Base-by-base conservation (phyloP, 345 rosid species). In the Brassica juncea region DNA sequence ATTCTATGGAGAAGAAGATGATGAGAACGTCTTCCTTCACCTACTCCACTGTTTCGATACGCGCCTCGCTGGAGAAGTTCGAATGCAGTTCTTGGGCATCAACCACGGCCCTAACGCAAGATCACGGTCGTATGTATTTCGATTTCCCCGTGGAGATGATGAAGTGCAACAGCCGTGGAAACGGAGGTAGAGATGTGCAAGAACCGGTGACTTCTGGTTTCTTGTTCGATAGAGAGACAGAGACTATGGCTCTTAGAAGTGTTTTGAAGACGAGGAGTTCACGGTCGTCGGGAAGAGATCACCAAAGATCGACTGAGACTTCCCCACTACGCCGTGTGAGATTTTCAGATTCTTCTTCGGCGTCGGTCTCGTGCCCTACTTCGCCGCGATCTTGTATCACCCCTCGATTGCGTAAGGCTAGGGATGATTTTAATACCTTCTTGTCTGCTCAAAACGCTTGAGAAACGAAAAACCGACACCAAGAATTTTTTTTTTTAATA, bases 51-150 rank as follows among this genome's bases (percentile, higher is more conserved):
- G 86, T 90, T 32, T 92, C 98, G 3, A 86, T 90, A 67, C 84
- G 90, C 0, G 93, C 91, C 14, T 94, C 97, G 0, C 37, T 94
- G 15, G 98, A 94, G 81, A 92, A 88, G 25, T 94, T 92, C 15
- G 98, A 94, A 77, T 92, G 96, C 19, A 94, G 93, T 31, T 94
- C 96, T 2, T 94, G 98, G 98, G 97, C 94, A 0, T 92, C 97
- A 2, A 86, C 93, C 0, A 84, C 87, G 10, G 80, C 90, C 10
- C 27, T 82, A 0, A 71, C 82, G 0, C 80, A 76, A 2, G 91
- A 83, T 1, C 86, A 82, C 39, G 84, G 81, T 42, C 85, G 84
- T 14, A 76, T 77, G 23, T 87, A 80, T 85, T 85, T 84, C 5
- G 94, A 93, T 80, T 80, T 85, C 14, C 97, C 97, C 0, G 28